Percentiles rank a stretch among this genome's conserved stretches.
Conservation (phyloP, 2,329 filamentous ascomycete species). For the Knufia petricola region DNA sequence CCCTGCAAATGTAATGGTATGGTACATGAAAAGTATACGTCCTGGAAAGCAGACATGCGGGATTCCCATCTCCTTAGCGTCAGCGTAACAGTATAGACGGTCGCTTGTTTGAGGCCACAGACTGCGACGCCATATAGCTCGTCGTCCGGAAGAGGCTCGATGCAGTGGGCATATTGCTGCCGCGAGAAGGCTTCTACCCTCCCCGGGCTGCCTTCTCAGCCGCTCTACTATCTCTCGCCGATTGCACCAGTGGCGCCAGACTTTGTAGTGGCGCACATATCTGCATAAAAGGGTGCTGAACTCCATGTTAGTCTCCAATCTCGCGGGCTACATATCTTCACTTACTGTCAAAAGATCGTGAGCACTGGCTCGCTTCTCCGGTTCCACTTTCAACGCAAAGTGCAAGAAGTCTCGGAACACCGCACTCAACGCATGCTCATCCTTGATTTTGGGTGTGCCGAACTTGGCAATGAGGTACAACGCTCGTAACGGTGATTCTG, state of each 20-base stretch:
- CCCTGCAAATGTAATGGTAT: background rate
- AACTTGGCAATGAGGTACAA: constrained; percentile 96
- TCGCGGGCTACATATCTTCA: constrained; percentile 15
- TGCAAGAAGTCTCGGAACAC: constrained; percentile 87
- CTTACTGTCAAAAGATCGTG: constrained; percentile 86
- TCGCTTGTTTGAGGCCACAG: background rate
- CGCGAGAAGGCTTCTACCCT: constrained; percentile 13
- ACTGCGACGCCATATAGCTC: background rate
- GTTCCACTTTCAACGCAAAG: constrained; percentile 91
- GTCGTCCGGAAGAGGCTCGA: background rate
- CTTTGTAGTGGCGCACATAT: constrained; percentile 63
- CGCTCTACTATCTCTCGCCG: constrained; percentile 73
- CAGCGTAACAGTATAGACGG: background rate
- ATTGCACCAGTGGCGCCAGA: constrained; percentile 75
- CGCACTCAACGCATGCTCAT: constrained; percentile 69
- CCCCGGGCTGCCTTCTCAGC: constrained; percentile 72
- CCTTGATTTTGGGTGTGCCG: constrained; percentile 89
- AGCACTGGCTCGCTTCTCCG: constrained; percentile 90
- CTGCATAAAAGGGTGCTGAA: constrained; percentile 71
- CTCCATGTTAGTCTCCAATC: constrained; percentile 16
- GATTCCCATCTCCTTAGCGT: too few species aligned
- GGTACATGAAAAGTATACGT: background rate
- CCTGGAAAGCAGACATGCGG: too few species aligned
- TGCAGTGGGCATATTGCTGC: background rate
- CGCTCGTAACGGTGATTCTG: constrained; percentile 83